Evolutionary conservation across 2,329 filamentous ascomycete species (phyloP), one percentile per base, ranked within the genome.

Genomic region (Metarhizium humberi): DNA sequence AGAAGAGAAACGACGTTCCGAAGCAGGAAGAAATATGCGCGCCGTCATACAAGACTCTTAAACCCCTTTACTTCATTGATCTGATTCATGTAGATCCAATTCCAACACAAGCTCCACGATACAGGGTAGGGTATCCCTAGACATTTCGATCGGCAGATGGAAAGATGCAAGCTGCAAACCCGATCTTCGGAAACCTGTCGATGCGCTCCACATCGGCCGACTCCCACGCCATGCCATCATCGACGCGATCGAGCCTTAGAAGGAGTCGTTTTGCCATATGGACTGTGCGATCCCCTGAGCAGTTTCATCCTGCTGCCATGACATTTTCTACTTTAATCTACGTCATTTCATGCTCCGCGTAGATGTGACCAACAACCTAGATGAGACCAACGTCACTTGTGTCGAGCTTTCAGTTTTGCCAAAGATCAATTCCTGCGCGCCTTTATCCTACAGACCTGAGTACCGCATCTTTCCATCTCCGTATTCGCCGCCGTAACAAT

Each of bases 141-240:
- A 20, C 20, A 13, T 29, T n/a, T 48, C 45, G n/a, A 16, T 45
- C 16, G 32, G 11, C 11, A 32, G 47, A 18, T 50, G 47, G 10
- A 45, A 51, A 29, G n/a, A 36, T 40, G 16, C 32, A 38, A 48
- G 20, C 25, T 16, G 11, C 45, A 48, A 29, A 14, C 45, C 52
- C 67, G 69, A 71, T 71, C 68, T 58, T 57, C 56, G 62, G 58
- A 59, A 55, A 60, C 58, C 49, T 61, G 57, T 68, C 69, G 60
- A 66, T 64, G 61, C 60, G 61, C 59, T 61, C 61, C 55, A 60
- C 59, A 71, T 71, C 69, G 68, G 59, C 54, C 54, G 50, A 57
- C 54, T 25, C 29, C 42, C 51, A 61, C 50, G 59, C 58, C 59
- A 66, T 64, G 59, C 55, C 62, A 62, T 64, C 62, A 61, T 58